Conservation (phyloP, 345 rosid genomes). For the Hevea brasiliensis region DNA sequence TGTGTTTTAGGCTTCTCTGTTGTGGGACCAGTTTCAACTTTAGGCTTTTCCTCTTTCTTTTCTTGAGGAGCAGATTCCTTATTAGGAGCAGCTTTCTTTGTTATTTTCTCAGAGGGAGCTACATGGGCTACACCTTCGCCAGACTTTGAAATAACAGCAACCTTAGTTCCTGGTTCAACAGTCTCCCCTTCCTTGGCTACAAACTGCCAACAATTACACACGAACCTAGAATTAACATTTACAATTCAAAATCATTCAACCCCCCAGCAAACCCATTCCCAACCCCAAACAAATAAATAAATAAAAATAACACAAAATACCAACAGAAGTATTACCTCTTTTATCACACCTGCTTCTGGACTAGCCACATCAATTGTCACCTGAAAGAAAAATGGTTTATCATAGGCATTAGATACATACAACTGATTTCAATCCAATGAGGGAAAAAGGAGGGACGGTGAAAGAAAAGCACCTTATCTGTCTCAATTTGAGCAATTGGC, state of each 20-base stretch:
- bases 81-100: slow-evolving; percentile 52
- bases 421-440: not conserved
- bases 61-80: slow-evolving; percentile 42
- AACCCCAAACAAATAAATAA: not conserved
- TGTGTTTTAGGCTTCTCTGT: slow-evolving; percentile 22
- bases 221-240: not conserved
- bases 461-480: slow-evolving; percentile 66
- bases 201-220: slow-evolving; percentile 44
- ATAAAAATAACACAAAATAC: not conserved
- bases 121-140: slow-evolving; percentile 77
- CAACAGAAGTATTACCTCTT: slow-evolving; percentile 48
- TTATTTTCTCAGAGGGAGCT: slow-evolving; percentile 65
- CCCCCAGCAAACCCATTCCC: too few relatives aligned
- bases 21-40: slow-evolving; percentile 38
- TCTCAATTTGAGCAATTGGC: slow-evolving; percentile 93
- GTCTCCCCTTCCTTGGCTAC: slow-evolving; percentile 96
- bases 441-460: not conserved
- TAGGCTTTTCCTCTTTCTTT: slow-evolving; percentile 44
- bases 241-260: not conserved
- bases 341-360: slow-evolving; percentile 79
- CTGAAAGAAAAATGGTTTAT: slow-evolving; percentile 26
- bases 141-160: slow-evolving; percentile 87
- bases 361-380: slow-evolving; percentile 86
- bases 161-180: slow-evolving; percentile 84
- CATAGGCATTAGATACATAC: not conserved